phyloP scores from a whole-genome alignment of 805 yeast species.

The Soucietia sequanensis region DNA sequence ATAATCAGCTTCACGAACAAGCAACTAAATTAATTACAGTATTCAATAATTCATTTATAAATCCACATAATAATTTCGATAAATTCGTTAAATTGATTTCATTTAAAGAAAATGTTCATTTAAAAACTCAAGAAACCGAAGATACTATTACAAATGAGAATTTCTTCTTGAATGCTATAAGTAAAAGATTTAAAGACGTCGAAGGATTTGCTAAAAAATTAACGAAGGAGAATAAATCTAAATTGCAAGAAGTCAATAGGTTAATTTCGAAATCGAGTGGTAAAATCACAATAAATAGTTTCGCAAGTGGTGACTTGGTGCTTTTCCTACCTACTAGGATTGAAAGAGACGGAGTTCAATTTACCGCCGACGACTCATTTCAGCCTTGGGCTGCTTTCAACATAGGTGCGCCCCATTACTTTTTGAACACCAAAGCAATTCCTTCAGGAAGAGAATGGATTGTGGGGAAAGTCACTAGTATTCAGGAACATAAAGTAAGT shows the following conservation, averaged over 20 bases:
- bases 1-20: slow-evolving; percentile 9
- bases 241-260: slow-evolving; percentile 45
- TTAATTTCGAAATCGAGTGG: slow-evolving; percentile 35
- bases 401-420: slow-evolving; percentile 81
- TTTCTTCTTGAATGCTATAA: slow-evolving; percentile 45
- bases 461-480: slow-evolving; percentile 63
- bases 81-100: slow-evolving; percentile 19
- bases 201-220: slow-evolving; percentile 85
- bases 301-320: slow-evolving; percentile 74
- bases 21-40: slow-evolving; percentile 14
- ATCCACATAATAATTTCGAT: slow-evolving; percentile 11
- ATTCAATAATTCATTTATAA: slow-evolving; percentile 16
- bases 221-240: slow-evolving; percentile 64
- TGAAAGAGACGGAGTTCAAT: slow-evolving; percentile 24
- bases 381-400: slow-evolving; percentile 96
- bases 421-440: slow-evolving; percentile 39
- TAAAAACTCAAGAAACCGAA: slow-evolving; percentile 15
- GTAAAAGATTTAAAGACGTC: slow-evolving; percentile 81
- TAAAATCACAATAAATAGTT: slow-evolving; percentile 66
- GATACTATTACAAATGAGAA: slow-evolving; percentile 15
- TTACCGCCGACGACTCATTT: slow-evolving; percentile 7
- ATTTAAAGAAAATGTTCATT: slow-evolving; percentile 24
- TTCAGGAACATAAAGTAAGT: slow-evolving; percentile 54
- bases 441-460: slow-evolving; percentile 68
- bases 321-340: slow-evolving; percentile 78